phyloP scores from a whole-genome alignment of 2,329 filamentous ascomycete genomes.

The Coniochaeta ligniaria region DNA sequence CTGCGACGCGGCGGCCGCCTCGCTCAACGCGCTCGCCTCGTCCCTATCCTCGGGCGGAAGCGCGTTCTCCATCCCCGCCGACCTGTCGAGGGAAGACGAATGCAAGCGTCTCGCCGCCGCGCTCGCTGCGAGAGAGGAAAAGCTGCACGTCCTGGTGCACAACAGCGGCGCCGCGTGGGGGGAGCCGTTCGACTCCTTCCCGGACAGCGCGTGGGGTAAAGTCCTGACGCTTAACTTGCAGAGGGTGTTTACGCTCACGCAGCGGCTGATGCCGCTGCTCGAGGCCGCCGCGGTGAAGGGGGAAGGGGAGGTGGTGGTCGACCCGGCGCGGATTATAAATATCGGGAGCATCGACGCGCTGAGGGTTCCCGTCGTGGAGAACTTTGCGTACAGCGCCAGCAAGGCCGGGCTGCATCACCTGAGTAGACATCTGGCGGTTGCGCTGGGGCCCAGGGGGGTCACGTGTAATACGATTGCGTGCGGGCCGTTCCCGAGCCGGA shows the following conservation, averaged over 20 bases:
- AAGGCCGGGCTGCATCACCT: slow-evolving; percentile 63
- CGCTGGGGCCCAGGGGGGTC: slow-evolving; percentile 52
- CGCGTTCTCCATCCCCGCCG: slow-evolving; percentile 52
- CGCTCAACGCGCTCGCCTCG: slow-evolving; percentile 44
- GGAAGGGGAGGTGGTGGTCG: slow-evolving; percentile 15
- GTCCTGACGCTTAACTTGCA: slow-evolving; percentile 60
- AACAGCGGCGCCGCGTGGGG: slow-evolving; percentile 62
- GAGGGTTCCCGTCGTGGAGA: slow-evolving; percentile 50
- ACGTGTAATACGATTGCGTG: slow-evolving; percentile 65
- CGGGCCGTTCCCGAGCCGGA: slow-evolving; percentile 63
- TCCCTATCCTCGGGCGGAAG: slow-evolving; percentile 29
- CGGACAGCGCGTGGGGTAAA: slow-evolving; percentile 49
- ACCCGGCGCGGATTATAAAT: slow-evolving; percentile 54
- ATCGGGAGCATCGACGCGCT: slow-evolving; percentile 59
- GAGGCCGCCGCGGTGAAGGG: slow-evolving; percentile 31
- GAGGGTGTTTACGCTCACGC: slow-evolving; percentile 60
- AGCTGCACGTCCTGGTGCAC: slow-evolving; percentile 57
- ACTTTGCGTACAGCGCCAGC: slow-evolving; percentile 51
- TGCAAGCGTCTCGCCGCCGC: slow-evolving; percentile 46
- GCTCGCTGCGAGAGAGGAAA: slow-evolving; percentile 38
- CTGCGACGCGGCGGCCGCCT: slow-evolving; percentile 47
- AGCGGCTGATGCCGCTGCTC: slow-evolving; percentile 52
- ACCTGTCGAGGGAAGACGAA: slow-evolving; percentile 53
- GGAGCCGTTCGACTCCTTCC: slow-evolving; percentile 50
- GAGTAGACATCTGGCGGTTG: slow-evolving; percentile 49